Evolutionary conservation across 805 yeast genomes (phyloP), one percentile per base, ranked within the genome.

Genomic region (Candida dendrica): DNA sequence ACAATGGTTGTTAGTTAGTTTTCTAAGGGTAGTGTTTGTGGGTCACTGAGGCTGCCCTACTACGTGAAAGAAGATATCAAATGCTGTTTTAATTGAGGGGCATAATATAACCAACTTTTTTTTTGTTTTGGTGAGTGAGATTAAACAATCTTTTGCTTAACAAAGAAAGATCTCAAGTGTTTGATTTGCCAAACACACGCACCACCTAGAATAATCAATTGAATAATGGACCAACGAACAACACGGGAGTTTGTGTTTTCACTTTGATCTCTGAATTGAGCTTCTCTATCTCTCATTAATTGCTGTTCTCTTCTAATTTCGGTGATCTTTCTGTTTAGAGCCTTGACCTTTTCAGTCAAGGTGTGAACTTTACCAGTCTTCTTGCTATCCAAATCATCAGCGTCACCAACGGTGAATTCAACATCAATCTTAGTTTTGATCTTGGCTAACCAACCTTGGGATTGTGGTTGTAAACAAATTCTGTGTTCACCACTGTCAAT

Each of bases 401-500:
- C 79, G 37, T 81, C 77, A 20, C 89, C 91, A 44, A 79, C 70
- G 36, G 76, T 80, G 52, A 84, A 71, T 47, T 82, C 87, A 44
- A 84, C 73, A 45, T 73, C 72, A 42, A 81, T 68, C 54, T 80
- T 72, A 43, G 81, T 76, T 44, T 66, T 68, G 50, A 71, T 68
- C 54, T 75, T 75, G 45, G 76, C 69, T 54, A 84, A 71, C 80
- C 89, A 84, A 41, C 84, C 87, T 14, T 57, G 60, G 6, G 66
- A 58, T 44, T 65, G 67, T n/a, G 72, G 69, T 47, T 66, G 69
- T 47, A 84, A 67, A 62, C 93, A 84, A 58, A 84, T 76, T 62
- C 77, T 79, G 65, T 84, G 91, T 56, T 84, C 91, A 52, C 93
- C 93, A 15, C 83, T 68, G 48, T 81, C 90, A 34, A 75, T 62